Conservation (phyloP, 225 moss, liverwort and hornwort species). For the Rhytidiadelphus loreus region DNA sequence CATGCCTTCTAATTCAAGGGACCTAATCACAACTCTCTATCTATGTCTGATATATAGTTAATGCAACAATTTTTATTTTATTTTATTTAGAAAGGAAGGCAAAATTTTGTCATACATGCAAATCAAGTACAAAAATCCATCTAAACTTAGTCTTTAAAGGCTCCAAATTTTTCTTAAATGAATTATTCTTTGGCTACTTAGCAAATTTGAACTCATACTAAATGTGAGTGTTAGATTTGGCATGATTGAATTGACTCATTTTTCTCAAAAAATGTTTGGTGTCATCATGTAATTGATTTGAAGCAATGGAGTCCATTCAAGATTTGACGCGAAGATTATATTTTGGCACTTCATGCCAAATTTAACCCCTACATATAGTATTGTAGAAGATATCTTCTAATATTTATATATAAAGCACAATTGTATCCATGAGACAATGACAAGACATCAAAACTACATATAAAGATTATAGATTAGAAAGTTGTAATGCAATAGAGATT, state of each 20-base stretch:
- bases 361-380: accelerated
- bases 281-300: background rate
- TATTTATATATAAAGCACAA: background rate
- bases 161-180: background rate
- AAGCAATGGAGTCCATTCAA: background rate
- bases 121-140: background rate
- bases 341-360: background rate
- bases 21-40: background rate
- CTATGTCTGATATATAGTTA: accelerated
- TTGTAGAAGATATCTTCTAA: background rate
- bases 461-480: background rate
- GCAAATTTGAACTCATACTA: background rate
- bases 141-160: background rate
- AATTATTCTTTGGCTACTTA: background rate
- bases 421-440: background rate
- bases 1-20: background rate
- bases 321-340: background rate
- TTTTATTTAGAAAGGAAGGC: background rate
- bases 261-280: background rate
- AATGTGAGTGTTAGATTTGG: background rate
- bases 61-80: background rate
- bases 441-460: background rate
- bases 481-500: background rate
- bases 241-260: background rate
- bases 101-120: background rate